Evolutionary conservation across 2,329 filamentous ascomycete species (phyloP).

Genomic region (Talaromyces verruculosus): DNA sequence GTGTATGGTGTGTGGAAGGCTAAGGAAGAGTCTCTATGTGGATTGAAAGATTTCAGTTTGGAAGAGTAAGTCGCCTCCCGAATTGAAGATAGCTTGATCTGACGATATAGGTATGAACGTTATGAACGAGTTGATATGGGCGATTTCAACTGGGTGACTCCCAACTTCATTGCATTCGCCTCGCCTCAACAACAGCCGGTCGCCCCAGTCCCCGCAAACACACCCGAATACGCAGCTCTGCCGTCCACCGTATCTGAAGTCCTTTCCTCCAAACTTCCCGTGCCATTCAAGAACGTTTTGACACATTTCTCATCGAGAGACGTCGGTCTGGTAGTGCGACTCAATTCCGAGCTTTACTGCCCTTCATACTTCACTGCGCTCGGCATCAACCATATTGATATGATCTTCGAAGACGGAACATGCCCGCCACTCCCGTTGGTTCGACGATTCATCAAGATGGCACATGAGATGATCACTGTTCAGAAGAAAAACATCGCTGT

Average conservation of each 20-base stretch:
- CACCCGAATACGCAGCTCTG: slow-evolving; percentile 70
- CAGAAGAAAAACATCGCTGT: slow-evolving; percentile 93
- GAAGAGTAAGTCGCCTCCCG: slow-evolving; percentile 64
- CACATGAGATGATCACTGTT: slow-evolving; percentile 88
- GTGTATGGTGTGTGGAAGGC: slow-evolving; percentile 99
- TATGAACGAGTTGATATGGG: slow-evolving; percentile 96
- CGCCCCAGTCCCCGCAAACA: slow-evolving; percentile 68
- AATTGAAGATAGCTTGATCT: not conserved
- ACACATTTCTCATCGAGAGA: slow-evolving; percentile 83
- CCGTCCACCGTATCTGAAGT: slow-evolving; percentile 75
- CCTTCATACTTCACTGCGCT: slow-evolving; percentile 96
- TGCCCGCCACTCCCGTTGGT: slow-evolving; percentile 89
- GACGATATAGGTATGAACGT: slow-evolving; percentile 71
- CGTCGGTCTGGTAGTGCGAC: slow-evolving; percentile 87
- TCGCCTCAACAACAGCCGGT: slow-evolving; percentile 84
- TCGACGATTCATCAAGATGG: slow-evolving; percentile 88
- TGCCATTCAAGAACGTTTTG: slow-evolving; percentile 94
- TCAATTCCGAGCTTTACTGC: slow-evolving; percentile 95
- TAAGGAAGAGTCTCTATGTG: slow-evolving; percentile 91
- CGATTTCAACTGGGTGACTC: slow-evolving; percentile 99
- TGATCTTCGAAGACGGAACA: slow-evolving; percentile 99
- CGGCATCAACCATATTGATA: slow-evolving; percentile 93
- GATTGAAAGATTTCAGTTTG: slow-evolving; percentile 88
- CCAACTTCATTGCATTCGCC: slow-evolving; percentile 91
- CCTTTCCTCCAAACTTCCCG: slow-evolving; percentile 68